Conservation (phyloP, 2,329 filamentous ascomycete genomes). For the Parascedosporium putredinis region DNA sequence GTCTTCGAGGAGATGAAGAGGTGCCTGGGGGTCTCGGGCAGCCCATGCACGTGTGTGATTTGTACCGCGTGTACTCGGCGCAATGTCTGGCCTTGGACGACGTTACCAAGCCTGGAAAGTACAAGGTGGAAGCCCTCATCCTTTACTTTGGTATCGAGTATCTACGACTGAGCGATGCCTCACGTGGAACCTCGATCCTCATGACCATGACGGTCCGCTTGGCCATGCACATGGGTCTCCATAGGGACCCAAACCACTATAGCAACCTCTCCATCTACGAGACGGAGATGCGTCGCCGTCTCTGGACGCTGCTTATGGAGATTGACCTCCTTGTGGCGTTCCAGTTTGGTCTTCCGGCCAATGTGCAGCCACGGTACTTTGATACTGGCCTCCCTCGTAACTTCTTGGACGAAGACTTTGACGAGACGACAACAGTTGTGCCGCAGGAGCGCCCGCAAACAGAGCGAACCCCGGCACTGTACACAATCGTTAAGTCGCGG, state of each 20-base stretch:
- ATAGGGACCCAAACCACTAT: conserved; percentile 43
- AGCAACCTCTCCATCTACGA: conserved; percentile 34
- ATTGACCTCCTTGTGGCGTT: conserved; percentile 42
- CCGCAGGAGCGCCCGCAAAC: conserved; percentile 30
- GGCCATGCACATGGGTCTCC: conserved; percentile 48
- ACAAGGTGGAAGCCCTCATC: conserved; percentile 17
- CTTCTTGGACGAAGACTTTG: conserved; percentile 40
- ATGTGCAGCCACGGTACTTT: conserved; percentile 34
- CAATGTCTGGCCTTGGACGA: conserved; percentile 21
- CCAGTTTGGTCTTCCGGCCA: conserved; percentile 42
- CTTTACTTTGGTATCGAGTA: conserved; percentile 20
- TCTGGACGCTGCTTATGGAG: conserved; percentile 47
- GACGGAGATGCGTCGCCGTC: conserved; percentile 41
- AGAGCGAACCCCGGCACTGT: conserved; percentile 32
- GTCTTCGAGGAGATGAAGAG: conserved; percentile 13
- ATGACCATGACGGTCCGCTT: conserved; percentile 18
- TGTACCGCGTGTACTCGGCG: conserved; percentile 16
- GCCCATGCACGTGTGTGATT: conserved; percentile 13
- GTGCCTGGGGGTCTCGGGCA: conserved; percentile 14
- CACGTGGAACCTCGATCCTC: conserved; percentile 18
- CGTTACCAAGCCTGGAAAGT: conserved; percentile 18
- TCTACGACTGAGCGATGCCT: conserved; percentile 15
- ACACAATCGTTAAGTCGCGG: conserved; percentile 22
- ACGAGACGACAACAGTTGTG: conserved; percentile 31
- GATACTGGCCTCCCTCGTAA: conserved; percentile 36